These are phyloP conservation scores for Talaromyces stipitatus DNA, from an alignment of 495 filamentous ascomycete species.

Conservation along the genomic window DNA sequence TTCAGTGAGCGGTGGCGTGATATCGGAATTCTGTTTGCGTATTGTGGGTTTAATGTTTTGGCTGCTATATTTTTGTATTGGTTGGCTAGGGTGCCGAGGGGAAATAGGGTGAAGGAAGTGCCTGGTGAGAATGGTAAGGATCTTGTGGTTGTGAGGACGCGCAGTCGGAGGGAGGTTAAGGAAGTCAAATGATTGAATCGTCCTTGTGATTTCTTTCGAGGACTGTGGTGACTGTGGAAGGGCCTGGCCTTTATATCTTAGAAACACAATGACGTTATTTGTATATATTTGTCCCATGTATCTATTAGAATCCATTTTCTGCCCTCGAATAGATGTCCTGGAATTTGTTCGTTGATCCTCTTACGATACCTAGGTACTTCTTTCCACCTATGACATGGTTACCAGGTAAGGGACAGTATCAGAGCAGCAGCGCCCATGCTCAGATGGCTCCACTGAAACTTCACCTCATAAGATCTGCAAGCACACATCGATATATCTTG, in stretches of 20 bases:
- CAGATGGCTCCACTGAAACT: no score
- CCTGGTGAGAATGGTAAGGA: neutral
- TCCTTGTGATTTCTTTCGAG: no score
- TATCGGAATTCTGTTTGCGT: conserved; percentile 60
- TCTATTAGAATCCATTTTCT: neutral
- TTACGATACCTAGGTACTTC: no score
- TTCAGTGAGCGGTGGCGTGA: conserved; percentile 64
- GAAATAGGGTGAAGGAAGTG: conserved; percentile 23
- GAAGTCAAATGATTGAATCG: neutral
- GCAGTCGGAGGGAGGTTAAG: neutral
- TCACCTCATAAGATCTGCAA: no score
- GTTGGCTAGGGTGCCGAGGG: conserved; percentile 70
- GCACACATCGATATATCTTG: no score
- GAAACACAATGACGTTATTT: neutral
- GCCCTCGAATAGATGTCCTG: neutral
- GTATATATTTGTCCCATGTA: neutral
- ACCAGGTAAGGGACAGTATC: no score
- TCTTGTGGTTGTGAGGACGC: neutral
- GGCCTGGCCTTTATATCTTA: no score
- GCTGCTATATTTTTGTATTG: conserved; percentile 70
- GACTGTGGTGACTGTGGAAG: no score
- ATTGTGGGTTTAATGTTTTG: conserved; percentile 63
- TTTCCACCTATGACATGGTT: no score
- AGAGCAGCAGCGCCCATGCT: no score
- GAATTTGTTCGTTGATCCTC: no score